Evolutionary conservation across 768 basidiomycete species (phyloP), one percentile per base, ranked within the genome.

Genomic region (Lyophyllum atratum): DNA sequence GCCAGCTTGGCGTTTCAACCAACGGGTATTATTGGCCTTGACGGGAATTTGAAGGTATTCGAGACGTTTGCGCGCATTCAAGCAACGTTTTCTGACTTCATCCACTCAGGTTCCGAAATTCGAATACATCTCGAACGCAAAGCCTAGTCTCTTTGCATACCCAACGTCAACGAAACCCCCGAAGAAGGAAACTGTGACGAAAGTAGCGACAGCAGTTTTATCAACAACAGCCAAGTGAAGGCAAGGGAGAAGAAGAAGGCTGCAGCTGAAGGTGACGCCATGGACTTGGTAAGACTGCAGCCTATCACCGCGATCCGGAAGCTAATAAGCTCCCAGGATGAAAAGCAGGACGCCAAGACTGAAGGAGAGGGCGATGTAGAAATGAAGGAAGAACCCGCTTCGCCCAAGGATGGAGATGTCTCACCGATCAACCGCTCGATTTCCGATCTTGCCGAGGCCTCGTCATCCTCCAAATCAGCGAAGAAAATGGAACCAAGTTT

Each of bases 141-240:
- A 82, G 60, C 94, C 95, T 8, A 95, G 92, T 61, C 72, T 95
- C 39, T 98, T 95, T 66, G 95, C 95, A 2, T 98, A 99, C 72
- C 95, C 94, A 11, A 76, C 89, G 17, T 80, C 85, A 1, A 89
- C 85, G 44, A 92, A 94, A 68, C 90, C 95, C 11, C 91, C 92
- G 5, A 92, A 93, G 76, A 96, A 95, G 74, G 95, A 98, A 76
- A 81, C 91, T 0, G 89, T 92, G 21, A 84, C 91, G 40, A 97
- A 96, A 73, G 89, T 96, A 52, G 94, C 92, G 26, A 89, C 95
- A 14, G 97, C 95, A 33, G 95, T 99, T 11, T 81, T 99, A 39
- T 97, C 94, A 8, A 98, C 97, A 0, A 99, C 97, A 1, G 96
- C 95, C 0, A 96, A 71, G 93, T 92, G n/a, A 93, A 93, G 70